Evolutionary conservation across 2,329 filamentous ascomycete genomes (phyloP).

Genomic region (Arthrobotrys sinensis): DNA sequence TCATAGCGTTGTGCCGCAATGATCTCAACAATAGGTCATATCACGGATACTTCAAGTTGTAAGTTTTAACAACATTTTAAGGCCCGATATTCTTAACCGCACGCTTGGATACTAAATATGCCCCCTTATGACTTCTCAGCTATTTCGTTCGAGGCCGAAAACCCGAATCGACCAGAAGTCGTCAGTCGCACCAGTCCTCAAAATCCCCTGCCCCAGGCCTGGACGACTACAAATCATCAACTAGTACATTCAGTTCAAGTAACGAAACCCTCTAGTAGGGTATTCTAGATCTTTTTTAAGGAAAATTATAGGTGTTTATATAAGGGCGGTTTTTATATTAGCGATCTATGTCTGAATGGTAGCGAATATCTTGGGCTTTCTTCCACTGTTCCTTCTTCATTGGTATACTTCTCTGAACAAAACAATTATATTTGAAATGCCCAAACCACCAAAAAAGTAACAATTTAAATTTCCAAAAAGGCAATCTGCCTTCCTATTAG

Average conservation of each 20-base stretch:
- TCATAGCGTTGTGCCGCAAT: constrained; percentile 53
- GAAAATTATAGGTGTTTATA: background rate
- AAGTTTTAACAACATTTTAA: background rate
- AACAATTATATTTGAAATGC: background rate
- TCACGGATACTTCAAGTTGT: constrained; percentile 60
- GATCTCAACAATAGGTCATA: constrained; percentile 53
- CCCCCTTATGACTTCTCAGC: constrained; percentile 8
- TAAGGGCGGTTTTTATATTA: constrained; percentile 16
- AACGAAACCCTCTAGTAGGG: constrained; percentile 15
- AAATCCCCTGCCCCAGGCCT: background rate
- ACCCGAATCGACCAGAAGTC: constrained; percentile 14
- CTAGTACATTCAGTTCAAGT: constrained; percentile 43
- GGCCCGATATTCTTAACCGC: background rate
- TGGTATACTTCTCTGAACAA: too few species aligned
- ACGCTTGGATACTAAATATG: background rate
- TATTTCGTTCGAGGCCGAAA: constrained; percentile 57
- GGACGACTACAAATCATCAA: constrained; percentile 26
- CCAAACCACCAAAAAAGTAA: background rate
- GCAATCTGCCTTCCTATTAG: background rate
- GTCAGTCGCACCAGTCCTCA: constrained; percentile 16
- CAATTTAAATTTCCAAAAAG: background rate
- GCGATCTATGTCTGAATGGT: constrained; percentile 5
- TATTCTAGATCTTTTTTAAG: background rate
- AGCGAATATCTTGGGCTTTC: background rate
- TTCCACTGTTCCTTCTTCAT: background rate